A percentile compares a stretch with the other conserved stretches of the same genome.
Evolutionary conservation across 73 alveolate species (phyloP).

Genomic region (Blepharisma japonicum): DNA sequence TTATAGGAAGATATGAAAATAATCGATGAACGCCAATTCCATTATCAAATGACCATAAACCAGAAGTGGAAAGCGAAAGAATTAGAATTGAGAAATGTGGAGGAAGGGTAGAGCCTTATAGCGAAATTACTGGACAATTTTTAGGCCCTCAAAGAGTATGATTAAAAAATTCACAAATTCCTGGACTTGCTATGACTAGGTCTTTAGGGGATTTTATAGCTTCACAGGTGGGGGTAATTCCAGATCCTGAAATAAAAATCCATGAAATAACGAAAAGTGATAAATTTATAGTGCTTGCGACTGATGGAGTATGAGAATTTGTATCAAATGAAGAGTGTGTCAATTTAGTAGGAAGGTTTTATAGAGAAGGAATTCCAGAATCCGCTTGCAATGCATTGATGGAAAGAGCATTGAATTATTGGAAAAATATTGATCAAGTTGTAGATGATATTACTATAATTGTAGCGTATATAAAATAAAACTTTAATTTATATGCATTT

Average conservation of each 20-base stretch:
- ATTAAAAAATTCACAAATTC: conserved; percentile 77
- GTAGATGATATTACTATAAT: conserved; percentile 84
- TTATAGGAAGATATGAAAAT: conserved; percentile 46
- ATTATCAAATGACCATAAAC: conserved; percentile 86
- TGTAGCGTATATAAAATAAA: conserved; percentile 31
- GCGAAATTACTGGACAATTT: conserved; percentile 54
- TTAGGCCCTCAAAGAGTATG: conserved; percentile 95
- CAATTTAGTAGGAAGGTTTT: conserved; percentile 34
- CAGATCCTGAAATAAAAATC: conserved; percentile 82
- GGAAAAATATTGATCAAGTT: conserved; percentile 81
- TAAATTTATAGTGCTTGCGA: conserved; percentile 78
- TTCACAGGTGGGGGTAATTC: conserved; percentile 81
- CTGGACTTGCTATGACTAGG: conserved; percentile 98
- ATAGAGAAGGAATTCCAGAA: conserved; percentile 35
- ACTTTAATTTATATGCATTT: background rate
- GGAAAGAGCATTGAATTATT: conserved; percentile 67
- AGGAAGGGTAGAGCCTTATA: conserved; percentile 83
- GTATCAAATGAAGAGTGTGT: conserved; percentile 76
- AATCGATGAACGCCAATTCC: conserved; percentile 39
- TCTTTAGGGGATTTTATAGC: conserved; percentile 92
- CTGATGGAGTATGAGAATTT: conserved; percentile 97
- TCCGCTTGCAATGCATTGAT: conserved; percentile 51
- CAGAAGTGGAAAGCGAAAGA: conserved; percentile 73
- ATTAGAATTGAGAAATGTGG: conserved; percentile 68
- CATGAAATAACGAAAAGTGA: conserved; percentile 59